Conservation (phyloP, 768 basidiomycete genomes). For the Hericium coralloides region DNA sequence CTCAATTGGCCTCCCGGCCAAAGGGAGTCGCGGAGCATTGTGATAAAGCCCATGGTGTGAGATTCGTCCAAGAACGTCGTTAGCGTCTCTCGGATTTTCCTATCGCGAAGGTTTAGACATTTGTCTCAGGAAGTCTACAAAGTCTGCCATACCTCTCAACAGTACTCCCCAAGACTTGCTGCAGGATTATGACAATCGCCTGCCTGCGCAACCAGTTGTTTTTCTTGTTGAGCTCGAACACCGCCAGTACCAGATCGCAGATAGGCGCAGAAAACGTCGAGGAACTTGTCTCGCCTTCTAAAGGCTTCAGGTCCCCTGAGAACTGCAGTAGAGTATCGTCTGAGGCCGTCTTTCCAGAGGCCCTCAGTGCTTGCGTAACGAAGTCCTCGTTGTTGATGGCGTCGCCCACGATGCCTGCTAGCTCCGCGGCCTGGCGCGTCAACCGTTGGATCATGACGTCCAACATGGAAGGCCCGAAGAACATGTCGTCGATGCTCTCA, state of each 20-base stretch:
- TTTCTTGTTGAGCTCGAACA: slow-evolving; percentile 93
- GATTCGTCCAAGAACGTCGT: slow-evolving; percentile 56
- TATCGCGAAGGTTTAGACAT: slow-evolving; percentile 21
- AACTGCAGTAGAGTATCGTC: slow-evolving; percentile 67
- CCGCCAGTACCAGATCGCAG: slow-evolving; percentile 84
- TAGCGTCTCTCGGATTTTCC: slow-evolving; percentile 81
- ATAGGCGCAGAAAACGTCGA: slow-evolving; percentile 91
- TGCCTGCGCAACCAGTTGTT: slow-evolving; percentile 95
- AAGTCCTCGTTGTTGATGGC: slow-evolving; percentile 79
- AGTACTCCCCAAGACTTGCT: slow-evolving; percentile 91
- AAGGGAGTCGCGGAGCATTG: slow-evolving; percentile 58
- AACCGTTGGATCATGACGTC: slow-evolving; percentile 91
- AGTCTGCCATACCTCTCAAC: slow-evolving; percentile 66
- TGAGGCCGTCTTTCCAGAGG: slow-evolving; percentile 53
- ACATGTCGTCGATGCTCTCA: slow-evolving; percentile 94
- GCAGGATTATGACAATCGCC: slow-evolving; percentile 92
- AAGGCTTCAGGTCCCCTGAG: slow-evolving; percentile 66
- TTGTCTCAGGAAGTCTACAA: not conserved
- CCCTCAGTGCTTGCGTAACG: slow-evolving; percentile 70
- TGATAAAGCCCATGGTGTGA: slow-evolving; percentile 60
- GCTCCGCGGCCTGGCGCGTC: slow-evolving; percentile 82
- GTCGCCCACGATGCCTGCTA: slow-evolving; percentile 74
- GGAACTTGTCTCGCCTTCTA: slow-evolving; percentile 83
- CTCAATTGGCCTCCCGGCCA: slow-evolving; percentile 84
- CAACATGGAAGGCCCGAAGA: slow-evolving; percentile 92